These are phyloP conservation scores for Candida schatavii DNA, from an alignment of 805 yeast species.

Conservation along the genomic window DNA sequence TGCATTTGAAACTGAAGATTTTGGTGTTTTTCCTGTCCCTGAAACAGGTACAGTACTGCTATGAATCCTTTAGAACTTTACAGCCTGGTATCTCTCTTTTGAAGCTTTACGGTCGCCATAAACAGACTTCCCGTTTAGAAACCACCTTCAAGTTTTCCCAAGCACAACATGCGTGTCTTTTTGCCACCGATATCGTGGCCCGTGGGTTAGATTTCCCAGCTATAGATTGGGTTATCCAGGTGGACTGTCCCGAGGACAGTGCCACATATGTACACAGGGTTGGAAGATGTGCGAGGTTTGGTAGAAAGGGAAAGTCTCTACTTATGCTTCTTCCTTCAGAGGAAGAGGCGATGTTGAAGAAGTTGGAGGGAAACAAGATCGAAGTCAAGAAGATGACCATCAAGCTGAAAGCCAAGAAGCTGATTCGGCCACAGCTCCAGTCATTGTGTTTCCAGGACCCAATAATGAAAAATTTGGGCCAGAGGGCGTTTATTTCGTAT, in stretches of 20 bases:
- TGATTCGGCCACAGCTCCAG: constrained; percentile 81
- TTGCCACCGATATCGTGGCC: constrained; percentile 91
- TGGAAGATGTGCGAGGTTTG: constrained; percentile 87
- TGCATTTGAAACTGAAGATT: constrained; percentile 77
- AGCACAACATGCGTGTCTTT: constrained; percentile 75
- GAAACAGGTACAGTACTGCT: constrained; percentile 86
- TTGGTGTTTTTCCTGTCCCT: constrained; percentile 84
- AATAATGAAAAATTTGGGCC: constrained; percentile 87
- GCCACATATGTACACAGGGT: constrained; percentile 90
- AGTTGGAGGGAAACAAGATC: constrained; percentile 60
- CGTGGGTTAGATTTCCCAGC: constrained; percentile 92
- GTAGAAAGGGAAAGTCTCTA: constrained; percentile 77
- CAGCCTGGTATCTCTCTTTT: constrained; percentile 90
- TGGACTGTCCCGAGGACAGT: constrained; percentile 87
- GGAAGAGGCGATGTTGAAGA: constrained; percentile 68
- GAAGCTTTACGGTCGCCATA: constrained; percentile 86
- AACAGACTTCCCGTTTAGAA: constrained; percentile 85
- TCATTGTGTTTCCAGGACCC: constrained; percentile 90
- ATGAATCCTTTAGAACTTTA: constrained; percentile 79
- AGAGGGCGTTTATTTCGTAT: constrained; percentile 92
- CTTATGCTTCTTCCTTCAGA: constrained; percentile 83
- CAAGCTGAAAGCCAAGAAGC: constrained; percentile 67
- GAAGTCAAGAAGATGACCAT: constrained; percentile 72
- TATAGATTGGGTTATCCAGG: constrained; percentile 91
- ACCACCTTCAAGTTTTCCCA: constrained; percentile 74